Conservation (phyloP, 768 basidiomycete genomes). For the Psilocybe azurescens region DNA sequence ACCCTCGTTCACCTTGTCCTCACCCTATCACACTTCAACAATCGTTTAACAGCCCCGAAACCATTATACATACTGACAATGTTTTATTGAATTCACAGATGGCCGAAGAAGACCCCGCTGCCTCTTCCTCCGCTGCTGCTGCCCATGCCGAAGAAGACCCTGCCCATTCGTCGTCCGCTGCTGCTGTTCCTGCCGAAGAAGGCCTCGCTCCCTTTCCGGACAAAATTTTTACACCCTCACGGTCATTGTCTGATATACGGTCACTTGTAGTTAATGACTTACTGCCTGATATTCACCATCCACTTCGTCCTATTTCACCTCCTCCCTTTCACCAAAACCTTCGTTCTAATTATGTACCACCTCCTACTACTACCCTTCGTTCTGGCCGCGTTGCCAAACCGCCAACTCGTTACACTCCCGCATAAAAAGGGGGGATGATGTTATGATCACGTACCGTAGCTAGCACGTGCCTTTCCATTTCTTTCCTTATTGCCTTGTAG, state of each 20-base stretch:
- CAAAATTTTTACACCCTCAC: not conserved
- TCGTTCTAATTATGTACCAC: slow-evolving; percentile 8
- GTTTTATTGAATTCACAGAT: not conserved
- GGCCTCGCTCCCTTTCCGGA: not conserved
- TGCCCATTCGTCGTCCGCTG: not conserved
- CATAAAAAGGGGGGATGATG: slow-evolving; percentile 19
- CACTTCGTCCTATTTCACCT: slow-evolving; percentile 8
- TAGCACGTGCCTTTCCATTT: not conserved
- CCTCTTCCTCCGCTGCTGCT: not conserved
- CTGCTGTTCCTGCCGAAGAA: not conserved
- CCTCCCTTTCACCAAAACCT: not conserved
- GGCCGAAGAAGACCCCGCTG: not conserved
- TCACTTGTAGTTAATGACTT: too few species aligned
- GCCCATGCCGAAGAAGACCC: too few species aligned
- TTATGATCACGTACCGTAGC: slow-evolving; percentile 8
- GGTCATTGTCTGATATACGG: not conserved
- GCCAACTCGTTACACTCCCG: slow-evolving; percentile 7
- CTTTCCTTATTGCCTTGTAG: not conserved
- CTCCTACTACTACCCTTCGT: slow-evolving; percentile 7
- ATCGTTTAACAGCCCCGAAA: not conserved
- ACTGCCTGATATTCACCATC: not conserved
- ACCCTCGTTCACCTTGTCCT: not conserved
- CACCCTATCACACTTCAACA: slow-evolving; percentile 1
- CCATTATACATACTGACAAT: slow-evolving; percentile 1
- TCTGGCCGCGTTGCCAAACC: slow-evolving; percentile 10